Evolutionary conservation across 1,284 basidiomycete species (phyloP).

Genomic region (Fereydounia khargensis): DNA sequence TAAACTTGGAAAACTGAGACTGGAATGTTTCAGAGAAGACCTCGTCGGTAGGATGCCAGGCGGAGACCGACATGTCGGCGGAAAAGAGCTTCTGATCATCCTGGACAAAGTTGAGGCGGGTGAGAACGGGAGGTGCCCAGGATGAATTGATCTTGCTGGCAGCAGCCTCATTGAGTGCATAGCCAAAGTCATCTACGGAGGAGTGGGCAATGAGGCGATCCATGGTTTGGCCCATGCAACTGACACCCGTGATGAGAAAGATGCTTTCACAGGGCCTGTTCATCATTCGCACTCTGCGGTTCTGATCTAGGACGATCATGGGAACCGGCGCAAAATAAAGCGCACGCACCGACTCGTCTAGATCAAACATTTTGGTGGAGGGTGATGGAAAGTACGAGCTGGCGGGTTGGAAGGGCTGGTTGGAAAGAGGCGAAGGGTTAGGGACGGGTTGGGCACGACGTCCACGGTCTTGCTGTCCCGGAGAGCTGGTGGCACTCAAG

Average conservation of each 20-base stretch:
- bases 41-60: constrained; percentile 50
- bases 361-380: constrained; percentile 41
- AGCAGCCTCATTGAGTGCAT: constrained; percentile 41
- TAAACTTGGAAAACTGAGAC: constrained; percentile 12
- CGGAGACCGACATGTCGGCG: constrained; percentile 41
- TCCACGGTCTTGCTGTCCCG: neutral
- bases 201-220: constrained; percentile 28
- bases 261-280: constrained; percentile 45
- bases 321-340: constrained; percentile 51
- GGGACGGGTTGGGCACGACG: neutral
- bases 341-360: constrained; percentile 50
- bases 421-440: neutral
- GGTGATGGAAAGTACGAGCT: neutral
- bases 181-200: constrained; percentile 9
- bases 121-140: constrained; percentile 34
- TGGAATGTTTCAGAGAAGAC: constrained; percentile 41
- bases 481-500: neutral
- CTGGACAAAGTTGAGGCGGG: constrained; percentile 38
- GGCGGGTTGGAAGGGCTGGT: neutral
- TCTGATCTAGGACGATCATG: constrained; percentile 45
- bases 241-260: constrained; percentile 31
- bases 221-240: constrained; percentile 38
- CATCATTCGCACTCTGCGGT: constrained; percentile 44
- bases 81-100: constrained; percentile 29
- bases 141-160: constrained; percentile 15